Percentiles rank a stretch among this genome's conserved stretches.
Conservation (phyloP, 176 grass and related monocot genomes). For the Otatea glauca region DNA sequence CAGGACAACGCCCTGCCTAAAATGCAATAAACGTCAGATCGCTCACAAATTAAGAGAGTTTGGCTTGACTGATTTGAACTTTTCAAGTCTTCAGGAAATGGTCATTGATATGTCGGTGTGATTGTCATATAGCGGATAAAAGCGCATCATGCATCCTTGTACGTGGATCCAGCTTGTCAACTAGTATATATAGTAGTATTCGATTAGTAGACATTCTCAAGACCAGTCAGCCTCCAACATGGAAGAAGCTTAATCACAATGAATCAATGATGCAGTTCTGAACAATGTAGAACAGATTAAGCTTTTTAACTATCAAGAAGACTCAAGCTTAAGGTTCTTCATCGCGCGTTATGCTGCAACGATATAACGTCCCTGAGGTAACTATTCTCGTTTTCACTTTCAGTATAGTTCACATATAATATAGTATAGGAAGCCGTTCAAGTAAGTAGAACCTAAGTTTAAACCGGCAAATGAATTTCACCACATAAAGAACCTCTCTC, state of each 20-base stretch:
- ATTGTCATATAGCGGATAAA: neutral
- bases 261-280: neutral
- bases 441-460: neutral
- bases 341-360: no score
- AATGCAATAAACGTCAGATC: neutral
- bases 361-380: neutral
- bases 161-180: slow-evolving; percentile 56
- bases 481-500: neutral
- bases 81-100: slow-evolving; percentile 27
- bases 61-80: slow-evolving; percentile 5
- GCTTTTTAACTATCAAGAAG: neutral
- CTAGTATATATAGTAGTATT: neutral
- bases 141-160: neutral
- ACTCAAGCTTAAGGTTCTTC: neutral
- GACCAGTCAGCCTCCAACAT: slow-evolving; percentile 20
- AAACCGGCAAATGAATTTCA: neutral
- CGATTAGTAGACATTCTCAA: neutral
- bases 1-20: neutral
- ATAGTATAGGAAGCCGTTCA: neutral
- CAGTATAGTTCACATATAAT: neutral
- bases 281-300: neutral
- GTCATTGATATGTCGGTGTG: slow-evolving; percentile 38
- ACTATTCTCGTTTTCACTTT: neutral
- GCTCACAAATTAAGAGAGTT: neutral
- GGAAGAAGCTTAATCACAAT: slow-evolving; percentile 3